Conservation (phyloP, 2,329 filamentous ascomycete species). For the Colletotrichum sp. region DNA sequence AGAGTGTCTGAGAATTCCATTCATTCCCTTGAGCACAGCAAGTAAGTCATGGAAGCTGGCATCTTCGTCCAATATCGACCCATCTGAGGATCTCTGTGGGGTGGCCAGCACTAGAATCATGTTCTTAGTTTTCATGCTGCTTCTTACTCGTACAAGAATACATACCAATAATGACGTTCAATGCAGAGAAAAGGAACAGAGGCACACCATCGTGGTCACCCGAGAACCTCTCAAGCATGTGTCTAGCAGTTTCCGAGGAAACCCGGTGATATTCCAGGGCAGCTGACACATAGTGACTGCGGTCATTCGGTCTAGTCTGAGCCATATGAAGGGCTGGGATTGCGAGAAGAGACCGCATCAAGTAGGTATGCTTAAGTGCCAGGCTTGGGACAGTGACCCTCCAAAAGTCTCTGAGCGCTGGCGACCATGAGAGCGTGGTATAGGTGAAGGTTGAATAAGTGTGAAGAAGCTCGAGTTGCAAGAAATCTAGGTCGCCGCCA, state of each 20-base stretch:
- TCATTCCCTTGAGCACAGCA: background rate
- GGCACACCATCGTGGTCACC: background rate
- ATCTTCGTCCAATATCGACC: background rate
- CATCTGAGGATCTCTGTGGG: background rate
- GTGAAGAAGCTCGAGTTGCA: slow-evolving; percentile 6
- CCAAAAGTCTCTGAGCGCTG: slow-evolving; percentile 2
- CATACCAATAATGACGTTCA: background rate
- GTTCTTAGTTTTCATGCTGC: background rate
- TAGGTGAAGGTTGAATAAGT: background rate
- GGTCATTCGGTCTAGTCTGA: background rate
- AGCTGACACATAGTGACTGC: background rate
- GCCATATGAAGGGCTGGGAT: slow-evolving; percentile 10
- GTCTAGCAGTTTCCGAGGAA: background rate
- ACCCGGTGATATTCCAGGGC: background rate
- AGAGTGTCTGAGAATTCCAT: background rate
- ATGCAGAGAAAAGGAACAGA: background rate
- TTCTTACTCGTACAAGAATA: background rate
- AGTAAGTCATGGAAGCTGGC: background rate
- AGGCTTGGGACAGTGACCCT: background rate
- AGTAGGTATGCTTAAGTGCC: background rate
- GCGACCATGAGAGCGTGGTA: background rate
- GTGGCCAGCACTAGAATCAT: background rate
- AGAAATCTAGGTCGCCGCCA: background rate
- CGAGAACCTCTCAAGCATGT: background rate
- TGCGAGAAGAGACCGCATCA: slow-evolving; percentile 2